These are phyloP conservation scores for Fusarium drepaniforme DNA, from an alignment of 2,329 filamentous ascomycete species.

Conservation along the genomic window DNA sequence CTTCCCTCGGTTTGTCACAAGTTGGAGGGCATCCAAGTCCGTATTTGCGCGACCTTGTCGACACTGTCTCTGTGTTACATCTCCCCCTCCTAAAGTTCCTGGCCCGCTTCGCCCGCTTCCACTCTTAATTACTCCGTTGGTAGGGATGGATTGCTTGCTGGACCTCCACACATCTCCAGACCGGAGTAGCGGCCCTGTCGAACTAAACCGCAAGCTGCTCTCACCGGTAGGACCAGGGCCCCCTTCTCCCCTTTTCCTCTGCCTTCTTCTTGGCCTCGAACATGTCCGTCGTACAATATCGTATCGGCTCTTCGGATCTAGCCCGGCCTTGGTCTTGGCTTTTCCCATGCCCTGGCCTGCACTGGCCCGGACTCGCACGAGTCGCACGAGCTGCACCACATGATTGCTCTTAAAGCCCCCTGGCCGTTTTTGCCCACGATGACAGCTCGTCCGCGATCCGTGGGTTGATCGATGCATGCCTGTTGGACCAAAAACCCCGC, in stretches of 20 bases:
- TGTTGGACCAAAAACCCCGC: slow-evolving; percentile 6
- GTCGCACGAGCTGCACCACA: slow-evolving; percentile 33
- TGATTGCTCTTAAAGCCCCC: slow-evolving; percentile 15
- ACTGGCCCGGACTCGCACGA: slow-evolving; percentile 41
- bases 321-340: slow-evolving; percentile 29
- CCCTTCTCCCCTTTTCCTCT: slow-evolving; percentile 26
- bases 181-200: slow-evolving; percentile 38
- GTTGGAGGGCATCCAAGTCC: not conserved
- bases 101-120: slow-evolving; percentile 21
- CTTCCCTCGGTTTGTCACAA: too few species aligned
- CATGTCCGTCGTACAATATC: slow-evolving; percentile 31
- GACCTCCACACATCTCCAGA: slow-evolving; percentile 34
- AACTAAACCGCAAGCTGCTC: slow-evolving; percentile 20
- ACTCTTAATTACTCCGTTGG: slow-evolving; percentile 34
- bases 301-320: slow-evolving; percentile 41
- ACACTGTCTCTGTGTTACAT: slow-evolving; percentile 42
- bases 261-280: slow-evolving; percentile 17
- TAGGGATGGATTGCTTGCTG: slow-evolving; percentile 22
- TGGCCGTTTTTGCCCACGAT: not conserved
- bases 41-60: not conserved
- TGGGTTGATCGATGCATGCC: slow-evolving; percentile 12
- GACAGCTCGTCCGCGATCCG: slow-evolving; percentile 8
- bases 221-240: slow-evolving; percentile 32
- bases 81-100: slow-evolving; percentile 42
- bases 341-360: slow-evolving; percentile 29